These are phyloP conservation scores for Neurospora crassa DNA, from an alignment of 2,329 filamentous ascomycete genomes.

Conservation along the genomic window DNA sequence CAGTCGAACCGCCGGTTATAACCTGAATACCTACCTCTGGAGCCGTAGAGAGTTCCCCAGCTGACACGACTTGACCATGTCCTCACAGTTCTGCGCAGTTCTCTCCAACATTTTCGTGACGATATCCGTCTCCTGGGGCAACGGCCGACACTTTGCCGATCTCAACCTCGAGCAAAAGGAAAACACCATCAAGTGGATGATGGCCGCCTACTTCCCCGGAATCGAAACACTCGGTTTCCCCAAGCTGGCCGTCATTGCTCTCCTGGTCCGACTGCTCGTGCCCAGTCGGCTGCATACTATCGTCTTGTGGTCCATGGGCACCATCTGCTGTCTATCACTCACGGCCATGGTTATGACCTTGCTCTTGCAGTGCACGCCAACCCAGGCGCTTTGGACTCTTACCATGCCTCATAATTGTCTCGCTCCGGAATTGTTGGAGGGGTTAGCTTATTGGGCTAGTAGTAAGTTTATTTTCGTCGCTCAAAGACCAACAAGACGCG, in stretches of 20 bases:
- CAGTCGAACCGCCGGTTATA: neutral
- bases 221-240: conserved; percentile 30
- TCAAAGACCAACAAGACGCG: conserved; percentile 25
- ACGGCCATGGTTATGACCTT: conserved; percentile 29
- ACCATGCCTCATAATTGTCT: neutral
- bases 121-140: conserved; percentile 27
- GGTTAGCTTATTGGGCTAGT: conserved; percentile 18
- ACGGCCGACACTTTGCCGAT: conserved; percentile 28
- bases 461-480: conserved; percentile 19
- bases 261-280: conserved; percentile 29
- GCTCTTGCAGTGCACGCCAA: conserved; percentile 33
- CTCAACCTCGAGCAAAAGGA: conserved; percentile 22
- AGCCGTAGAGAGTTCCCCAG: too few species aligned
- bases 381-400: conserved; percentile 28
- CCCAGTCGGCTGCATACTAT: conserved; percentile 23
- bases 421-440: neutral
- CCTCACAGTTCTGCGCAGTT: conserved; percentile 8
- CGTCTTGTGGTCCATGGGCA: conserved; percentile 29
- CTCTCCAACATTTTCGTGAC: conserved; percentile 25
- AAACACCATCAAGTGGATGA: conserved; percentile 26
- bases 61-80: neutral
- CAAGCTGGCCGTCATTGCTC: conserved; percentile 31
- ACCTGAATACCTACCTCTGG: too few species aligned
- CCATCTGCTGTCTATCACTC: conserved; percentile 23
- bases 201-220: conserved; percentile 28